Base-by-base conservation (phyloP, 441 rosid genomes). In the Manihot esculenta region DNA sequence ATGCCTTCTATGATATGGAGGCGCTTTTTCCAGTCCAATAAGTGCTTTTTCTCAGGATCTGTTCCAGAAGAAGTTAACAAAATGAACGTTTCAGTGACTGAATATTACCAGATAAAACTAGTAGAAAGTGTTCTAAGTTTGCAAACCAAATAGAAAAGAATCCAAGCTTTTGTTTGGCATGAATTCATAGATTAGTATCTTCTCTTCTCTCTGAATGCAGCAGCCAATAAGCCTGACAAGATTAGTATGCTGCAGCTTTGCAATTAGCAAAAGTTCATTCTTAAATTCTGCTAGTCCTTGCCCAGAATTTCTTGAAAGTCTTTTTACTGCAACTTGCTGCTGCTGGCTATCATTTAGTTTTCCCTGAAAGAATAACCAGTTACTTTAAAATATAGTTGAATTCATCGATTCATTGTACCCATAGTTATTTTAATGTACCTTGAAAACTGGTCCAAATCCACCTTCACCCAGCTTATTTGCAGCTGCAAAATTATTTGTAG, bases 271-370 rank as follows among this genome's bases (percentile, higher is more conserved):
- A 20, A 54, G 27, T 23, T 54, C 76, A 24, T 72, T 76, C 76
- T 72, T 72, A 50, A 76, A 76, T 41, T 76, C 70, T 1, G 23
- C 23, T 21, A 72, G 26, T 49, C 80, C 76, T 41, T 77, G 73
- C 12, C 69, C 45, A 0, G 76, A 76, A 38, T 26, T 61, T 55
- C 38, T 45, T 18, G 72, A 69, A 1, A 77, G 77, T 12, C 80
- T 69, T 48, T 77, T 77, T 48, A 70, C 20, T 20, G 74, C 80
- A 51, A 73, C 24, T 7, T 73, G 63, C 45, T 69, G 77, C n/a
- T n/a, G n/a, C n/a, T n/a, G n/a, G n/a, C n/a, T n/a, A 14, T 69
- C 77, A 47, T 59, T 15, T 41, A 77, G 38, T 15, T 54, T 5
- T 8, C 72, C 80, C 74, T 60, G 69, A 51, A 51, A 51, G 26